Evolutionary conservation across 352 stramenopile species (phyloP).

Genomic region (Sclerospora graminicola): DNA sequence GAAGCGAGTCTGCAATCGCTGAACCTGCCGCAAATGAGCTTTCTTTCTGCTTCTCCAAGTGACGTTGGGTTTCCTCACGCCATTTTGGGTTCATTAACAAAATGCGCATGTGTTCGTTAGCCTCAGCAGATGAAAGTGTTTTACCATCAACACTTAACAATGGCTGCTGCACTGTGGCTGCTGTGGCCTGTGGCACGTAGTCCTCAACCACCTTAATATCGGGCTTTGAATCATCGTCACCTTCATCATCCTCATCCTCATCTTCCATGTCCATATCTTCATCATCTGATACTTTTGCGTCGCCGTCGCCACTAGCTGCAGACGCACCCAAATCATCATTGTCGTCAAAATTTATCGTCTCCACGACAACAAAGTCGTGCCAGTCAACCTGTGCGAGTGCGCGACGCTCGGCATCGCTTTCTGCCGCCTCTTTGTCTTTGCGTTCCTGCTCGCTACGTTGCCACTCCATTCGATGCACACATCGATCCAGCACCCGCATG

Average conservation of each 20-base stretch:
- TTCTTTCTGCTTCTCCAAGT: conserved; percentile 96
- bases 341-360: conserved; percentile 95
- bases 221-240: conserved; percentile 44
- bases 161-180: conserved; percentile 23
- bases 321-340: conserved; percentile 61
- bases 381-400: conserved; percentile 91
- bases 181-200: conserved; percentile 61
- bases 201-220: conserved; percentile 78
- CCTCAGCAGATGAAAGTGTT: conserved; percentile 70
- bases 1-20: conserved; percentile 93
- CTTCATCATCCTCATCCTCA: conserved; percentile 59
- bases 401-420: conserved; percentile 63
- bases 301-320: conserved; percentile 12
- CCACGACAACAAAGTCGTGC: conserved; percentile 99
- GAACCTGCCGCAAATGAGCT: conserved; percentile 90
- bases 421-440: conserved; percentile 57
- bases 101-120: conserved; percentile 99
- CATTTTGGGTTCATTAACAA: conserved; percentile 98
- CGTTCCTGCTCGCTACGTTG: conserved; percentile 61
- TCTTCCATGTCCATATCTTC: conserved; percentile 87
- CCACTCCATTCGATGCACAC: conserved; percentile 79
- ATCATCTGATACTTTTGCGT: conserved; percentile 55
- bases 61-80: conserved; percentile 92
- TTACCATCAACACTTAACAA: conserved; percentile 83
- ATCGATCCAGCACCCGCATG: conserved; percentile 81